Evolutionary conservation across 1,139 yeast species (phyloP).

Genomic region (Debaryomyces subglobosus): DNA sequence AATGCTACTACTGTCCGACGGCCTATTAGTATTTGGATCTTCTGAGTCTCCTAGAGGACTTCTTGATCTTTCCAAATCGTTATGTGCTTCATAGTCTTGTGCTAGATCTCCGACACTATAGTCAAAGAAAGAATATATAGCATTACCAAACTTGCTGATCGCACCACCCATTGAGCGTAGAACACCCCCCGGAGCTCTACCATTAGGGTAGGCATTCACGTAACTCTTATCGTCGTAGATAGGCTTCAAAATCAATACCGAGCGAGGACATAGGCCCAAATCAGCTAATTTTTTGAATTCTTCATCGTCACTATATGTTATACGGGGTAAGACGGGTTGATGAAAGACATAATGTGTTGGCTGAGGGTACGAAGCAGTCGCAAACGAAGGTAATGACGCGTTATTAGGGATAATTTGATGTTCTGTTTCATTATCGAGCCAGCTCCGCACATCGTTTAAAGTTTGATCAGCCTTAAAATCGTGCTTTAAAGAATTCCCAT

Average conservation of each 20-base stretch:
- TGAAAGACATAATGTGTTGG: conserved; percentile 44
- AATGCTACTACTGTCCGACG: conserved; percentile 1
- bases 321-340: conserved; percentile 40
- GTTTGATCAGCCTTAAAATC: conserved; percentile 46
- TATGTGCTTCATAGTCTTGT: conserved; percentile 7
- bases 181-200: conserved; percentile 18
- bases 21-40: neutral
- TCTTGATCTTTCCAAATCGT: conserved; percentile 3
- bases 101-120: conserved; percentile 36
- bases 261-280: conserved; percentile 63
- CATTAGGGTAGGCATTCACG: conserved; percentile 19
- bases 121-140: conserved; percentile 46
- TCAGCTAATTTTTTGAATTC: conserved; percentile 51
- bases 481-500: conserved; percentile 53
- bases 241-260: conserved; percentile 68
- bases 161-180: conserved; percentile 19
- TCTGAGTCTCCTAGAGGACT: conserved; percentile 6
- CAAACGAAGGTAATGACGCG: conserved; percentile 40
- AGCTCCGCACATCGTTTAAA: conserved; percentile 57
- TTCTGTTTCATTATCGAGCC: conserved; percentile 60
- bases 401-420: conserved; percentile 41
- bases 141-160: conserved; percentile 28
- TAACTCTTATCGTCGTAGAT: conserved; percentile 31
- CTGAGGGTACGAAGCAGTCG: conserved; percentile 33
- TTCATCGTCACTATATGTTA: conserved; percentile 49